Conservation (phyloP, 2,329 filamentous ascomycete species). For the Chaetomiaceae sp. region DNA sequence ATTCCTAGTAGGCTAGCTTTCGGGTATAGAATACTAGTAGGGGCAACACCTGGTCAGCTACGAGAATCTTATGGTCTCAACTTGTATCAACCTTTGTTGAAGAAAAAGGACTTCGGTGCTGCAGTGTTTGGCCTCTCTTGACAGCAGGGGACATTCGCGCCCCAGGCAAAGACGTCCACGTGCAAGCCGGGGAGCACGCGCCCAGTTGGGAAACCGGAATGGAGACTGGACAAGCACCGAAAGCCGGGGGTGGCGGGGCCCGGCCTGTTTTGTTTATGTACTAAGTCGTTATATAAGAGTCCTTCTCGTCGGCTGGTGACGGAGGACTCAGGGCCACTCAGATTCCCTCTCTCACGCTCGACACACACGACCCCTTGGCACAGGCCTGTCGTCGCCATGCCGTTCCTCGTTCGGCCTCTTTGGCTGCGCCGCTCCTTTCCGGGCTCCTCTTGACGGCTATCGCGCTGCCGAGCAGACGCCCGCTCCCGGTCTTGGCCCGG, state of each 20-base stretch:
- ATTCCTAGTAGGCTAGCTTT: too few relatives aligned
- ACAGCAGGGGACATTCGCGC: background rate
- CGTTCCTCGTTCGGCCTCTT: background rate
- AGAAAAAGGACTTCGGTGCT: background rate
- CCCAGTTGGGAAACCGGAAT: background rate
- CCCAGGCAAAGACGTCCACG: too few relatives aligned
- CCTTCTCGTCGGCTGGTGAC: background rate
- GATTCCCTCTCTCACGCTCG: background rate
- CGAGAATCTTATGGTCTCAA: too few relatives aligned
- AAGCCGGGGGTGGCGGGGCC: background rate
- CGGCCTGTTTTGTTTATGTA: background rate
- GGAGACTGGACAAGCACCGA: background rate
- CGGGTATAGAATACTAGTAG: too few relatives aligned
- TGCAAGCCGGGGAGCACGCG: too few relatives aligned
- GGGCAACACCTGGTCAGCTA: too few relatives aligned
- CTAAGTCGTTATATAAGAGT: background rate
- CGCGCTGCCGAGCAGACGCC: background rate
- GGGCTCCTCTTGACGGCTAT: background rate
- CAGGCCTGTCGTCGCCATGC: background rate
- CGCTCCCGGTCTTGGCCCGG: background rate
- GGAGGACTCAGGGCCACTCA: background rate
- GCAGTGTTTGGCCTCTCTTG: background rate
- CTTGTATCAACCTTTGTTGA: background rate
- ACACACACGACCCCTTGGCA: background rate
- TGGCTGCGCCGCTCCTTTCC: background rate